phyloP scores from a whole-genome alignment of 768 basidiomycete species.

The Goffeauzyma gilvescens region DNA sequence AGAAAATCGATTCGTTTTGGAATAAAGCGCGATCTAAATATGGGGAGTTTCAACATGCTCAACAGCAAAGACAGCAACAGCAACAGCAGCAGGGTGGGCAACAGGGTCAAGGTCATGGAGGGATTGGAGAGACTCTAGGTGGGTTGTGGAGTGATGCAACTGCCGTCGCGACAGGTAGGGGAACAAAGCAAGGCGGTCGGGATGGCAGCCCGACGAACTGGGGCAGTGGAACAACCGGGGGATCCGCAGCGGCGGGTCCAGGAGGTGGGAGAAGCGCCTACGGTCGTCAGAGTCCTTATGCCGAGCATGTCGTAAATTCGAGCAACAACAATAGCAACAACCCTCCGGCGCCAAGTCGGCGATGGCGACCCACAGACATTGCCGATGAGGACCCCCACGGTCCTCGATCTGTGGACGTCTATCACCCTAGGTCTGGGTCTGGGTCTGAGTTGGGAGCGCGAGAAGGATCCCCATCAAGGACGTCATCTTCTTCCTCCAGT shows the following conservation, averaged over 20 bases:
- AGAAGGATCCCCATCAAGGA: too few relatives aligned
- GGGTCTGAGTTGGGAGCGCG: too few relatives aligned
- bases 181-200: too few relatives aligned
- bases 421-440: too few relatives aligned
- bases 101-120: conserved; percentile 1
- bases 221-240: too few relatives aligned
- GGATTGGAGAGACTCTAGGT: conserved; percentile 4
- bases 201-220: too few relatives aligned
- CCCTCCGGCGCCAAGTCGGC: background rate
- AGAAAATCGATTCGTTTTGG: conserved; percentile 27
- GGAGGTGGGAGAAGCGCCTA: too few relatives aligned
- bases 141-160: conserved; percentile 10
- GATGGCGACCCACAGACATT: conserved; percentile 27
- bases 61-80: conserved; percentile 8
- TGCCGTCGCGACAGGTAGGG: conserved; percentile 1
- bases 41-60: conserved; percentile 21
- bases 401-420: background rate
- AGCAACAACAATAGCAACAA: background rate
- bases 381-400: conserved; percentile 16
- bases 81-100: conserved; percentile 1
- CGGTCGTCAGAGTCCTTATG: too few relatives aligned
- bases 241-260: too few relatives aligned
- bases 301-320: too few relatives aligned
- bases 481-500: too few relatives aligned
- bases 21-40: conserved; percentile 24